These are phyloP conservation scores for Echinosophora koreensis DNA, from an alignment of 306 rosid species.

Conservation along the genomic window DNA sequence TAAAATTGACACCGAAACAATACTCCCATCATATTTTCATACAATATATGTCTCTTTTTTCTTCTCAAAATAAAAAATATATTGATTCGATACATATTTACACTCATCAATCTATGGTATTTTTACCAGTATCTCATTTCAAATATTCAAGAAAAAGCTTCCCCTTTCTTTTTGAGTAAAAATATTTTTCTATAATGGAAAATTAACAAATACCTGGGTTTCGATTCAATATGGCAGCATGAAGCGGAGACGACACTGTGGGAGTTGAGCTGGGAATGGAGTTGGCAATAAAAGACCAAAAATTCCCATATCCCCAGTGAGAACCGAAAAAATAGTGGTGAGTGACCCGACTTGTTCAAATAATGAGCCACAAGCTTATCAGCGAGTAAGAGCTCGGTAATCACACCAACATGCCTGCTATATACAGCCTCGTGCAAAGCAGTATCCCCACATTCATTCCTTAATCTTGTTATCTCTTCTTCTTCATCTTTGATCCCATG, in stretches of 20 bases:
- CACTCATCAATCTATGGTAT: no score
- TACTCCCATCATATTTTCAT: no score
- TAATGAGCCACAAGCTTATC: neutral
- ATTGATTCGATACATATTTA: no score
- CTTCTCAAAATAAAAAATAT: no score
- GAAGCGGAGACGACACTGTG: slow-evolving; percentile 14
- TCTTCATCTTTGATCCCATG: no score
- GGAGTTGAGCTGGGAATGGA: neutral
- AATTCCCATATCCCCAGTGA: neutral
- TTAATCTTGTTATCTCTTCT: neutral
- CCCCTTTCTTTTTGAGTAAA: no score
- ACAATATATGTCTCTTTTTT: no score
- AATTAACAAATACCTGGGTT: slow-evolving; percentile 17
- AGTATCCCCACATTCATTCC: slow-evolving; percentile 37
- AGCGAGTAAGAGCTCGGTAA: neutral
- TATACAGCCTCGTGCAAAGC: slow-evolving; percentile 48
- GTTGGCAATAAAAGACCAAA: neutral
- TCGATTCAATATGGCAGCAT: slow-evolving; percentile 27
- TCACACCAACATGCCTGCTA: neutral
- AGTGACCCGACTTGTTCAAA: neutral
- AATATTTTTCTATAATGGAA: no score
- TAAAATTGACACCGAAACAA: no score
- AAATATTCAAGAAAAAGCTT: no score
- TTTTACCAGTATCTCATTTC: no score
- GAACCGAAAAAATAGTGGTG: slow-evolving; percentile 47